These are phyloP conservation scores for Letharia lupina DNA, from an alignment of 495 filamentous ascomycete species.

Conservation along the genomic window DNA sequence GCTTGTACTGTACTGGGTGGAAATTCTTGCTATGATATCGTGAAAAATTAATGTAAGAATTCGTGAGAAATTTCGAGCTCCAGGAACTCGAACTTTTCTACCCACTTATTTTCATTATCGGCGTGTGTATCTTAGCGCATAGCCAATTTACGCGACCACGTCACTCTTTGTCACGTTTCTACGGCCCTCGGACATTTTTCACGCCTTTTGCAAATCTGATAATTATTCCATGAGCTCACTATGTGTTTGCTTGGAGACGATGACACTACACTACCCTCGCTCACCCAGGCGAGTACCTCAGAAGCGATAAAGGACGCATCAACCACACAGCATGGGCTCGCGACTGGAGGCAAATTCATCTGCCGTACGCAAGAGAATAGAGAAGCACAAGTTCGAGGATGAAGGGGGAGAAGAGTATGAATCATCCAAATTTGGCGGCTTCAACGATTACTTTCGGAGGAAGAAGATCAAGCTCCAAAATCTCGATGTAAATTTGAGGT, in stretches of 20 bases:
- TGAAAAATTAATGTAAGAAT: neutral
- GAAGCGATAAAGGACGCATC: neutral
- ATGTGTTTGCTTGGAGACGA: neutral
- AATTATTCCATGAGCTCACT: neutral
- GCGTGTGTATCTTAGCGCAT: constrained; percentile 15
- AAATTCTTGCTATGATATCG: neutral
- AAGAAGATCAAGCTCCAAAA: constrained; percentile 97
- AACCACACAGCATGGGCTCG: constrained; percentile 60
- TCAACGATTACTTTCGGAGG: constrained; percentile 80
- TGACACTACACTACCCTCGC: constrained; percentile 7
- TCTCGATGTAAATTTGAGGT: constrained; percentile 71
- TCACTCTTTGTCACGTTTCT: neutral
- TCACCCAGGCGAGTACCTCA: constrained; percentile 4
- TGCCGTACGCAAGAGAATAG: constrained; percentile 74
- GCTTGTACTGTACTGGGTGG: neutral
- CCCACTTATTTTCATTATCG: constrained; percentile 7
- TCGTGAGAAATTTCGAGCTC: neutral
- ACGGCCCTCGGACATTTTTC: neutral
- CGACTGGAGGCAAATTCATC: constrained; percentile 67
- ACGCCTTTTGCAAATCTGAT: neutral
- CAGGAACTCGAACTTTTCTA: constrained; percentile 1
- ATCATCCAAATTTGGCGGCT: constrained; percentile 76
- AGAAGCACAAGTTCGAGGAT: constrained; percentile 51
- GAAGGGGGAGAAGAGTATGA: constrained; percentile 91
- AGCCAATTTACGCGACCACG: neutral